Percentiles rank a stretch among this genome's conserved stretches.
Evolutionary conservation across 2,329 filamentous ascomycete genomes (phyloP).

Genomic region (Paraphaeosphaeria sporulosa): DNA sequence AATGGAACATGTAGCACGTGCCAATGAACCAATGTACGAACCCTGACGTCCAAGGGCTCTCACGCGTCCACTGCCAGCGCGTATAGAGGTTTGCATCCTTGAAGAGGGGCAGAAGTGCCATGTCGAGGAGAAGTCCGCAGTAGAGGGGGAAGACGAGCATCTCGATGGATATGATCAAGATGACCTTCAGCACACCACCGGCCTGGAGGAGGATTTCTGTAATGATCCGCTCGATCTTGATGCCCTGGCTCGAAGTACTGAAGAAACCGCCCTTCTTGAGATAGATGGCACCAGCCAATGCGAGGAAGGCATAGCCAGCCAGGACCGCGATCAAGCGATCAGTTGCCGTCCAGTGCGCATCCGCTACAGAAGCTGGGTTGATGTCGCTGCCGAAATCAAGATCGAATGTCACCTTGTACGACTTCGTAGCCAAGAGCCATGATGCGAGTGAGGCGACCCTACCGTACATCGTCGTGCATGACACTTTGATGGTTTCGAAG

Average conservation of each 20-base stretch:
- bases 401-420: conserved; percentile 48
- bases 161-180: conserved; percentile 97
- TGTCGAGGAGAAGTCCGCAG: conserved; percentile 88
- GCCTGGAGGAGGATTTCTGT: conserved; percentile 90
- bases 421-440: conserved; percentile 43
- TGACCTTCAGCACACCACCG: conserved; percentile 96
- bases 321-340: conserved; percentile 77
- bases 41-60: conserved; percentile 85
- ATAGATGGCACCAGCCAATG: conserved; percentile 78
- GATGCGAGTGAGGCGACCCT: conserved; percentile 25
- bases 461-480: conserved; percentile 16
- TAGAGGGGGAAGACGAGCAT: conserved; percentile 98
- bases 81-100: conserved; percentile 79
- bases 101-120: conserved; percentile 89
- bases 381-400: conserved; percentile 35
- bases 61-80: conserved; percentile 77
- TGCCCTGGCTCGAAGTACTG: conserved; percentile 62
- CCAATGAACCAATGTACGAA: conserved; percentile 99
- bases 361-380: conserved; percentile 27
- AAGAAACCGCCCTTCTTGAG: conserved; percentile 76
- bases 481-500: conserved; percentile 21
- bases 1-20: conserved; percentile 99
- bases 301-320: conserved; percentile 81
- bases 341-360: conserved; percentile 56
- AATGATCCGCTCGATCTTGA: conserved; percentile 73